A percentile compares a stretch with the other conserved stretches of the same genome.
These are phyloP conservation scores for Neonectria ditissima DNA, from an alignment of 2,329 filamentous ascomycete species.

Conservation along the genomic window DNA sequence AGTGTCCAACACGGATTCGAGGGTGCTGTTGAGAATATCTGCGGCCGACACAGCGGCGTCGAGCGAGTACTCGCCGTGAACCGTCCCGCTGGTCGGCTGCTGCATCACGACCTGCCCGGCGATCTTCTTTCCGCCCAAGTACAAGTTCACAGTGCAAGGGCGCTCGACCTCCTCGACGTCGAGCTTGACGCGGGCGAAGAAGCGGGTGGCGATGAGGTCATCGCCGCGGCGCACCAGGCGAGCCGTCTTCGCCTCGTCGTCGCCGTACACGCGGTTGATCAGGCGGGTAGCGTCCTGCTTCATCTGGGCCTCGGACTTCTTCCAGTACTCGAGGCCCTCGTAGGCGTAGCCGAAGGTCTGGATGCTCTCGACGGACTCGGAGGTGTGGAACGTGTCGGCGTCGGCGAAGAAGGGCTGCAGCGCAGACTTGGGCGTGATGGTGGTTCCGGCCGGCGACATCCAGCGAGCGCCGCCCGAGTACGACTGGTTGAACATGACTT, in stretches of 20 bases:
- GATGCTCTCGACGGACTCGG: conserved; percentile 48
- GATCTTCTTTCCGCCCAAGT: conserved; percentile 47
- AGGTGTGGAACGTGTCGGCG: conserved; percentile 57
- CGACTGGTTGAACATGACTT: conserved; percentile 50
- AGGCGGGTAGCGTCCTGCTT: conserved; percentile 45
- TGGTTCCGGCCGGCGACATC: conserved; percentile 54
- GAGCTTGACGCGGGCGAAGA: conserved; percentile 51
- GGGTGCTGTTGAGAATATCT: conserved; percentile 67
- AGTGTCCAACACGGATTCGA: conserved; percentile 30
- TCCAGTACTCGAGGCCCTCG: conserved; percentile 51
- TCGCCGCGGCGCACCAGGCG: conserved; percentile 26
- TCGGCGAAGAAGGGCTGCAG: conserved; percentile 63
- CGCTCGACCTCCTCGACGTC: conserved; percentile 51
- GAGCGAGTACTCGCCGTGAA: conserved; percentile 54
- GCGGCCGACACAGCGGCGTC: conserved; percentile 63
- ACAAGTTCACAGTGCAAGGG: conserved; percentile 52
- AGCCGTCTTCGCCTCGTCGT: conserved; percentile 13
- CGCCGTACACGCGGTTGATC: conserved; percentile 51
- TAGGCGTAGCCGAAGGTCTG: conserved; percentile 55
- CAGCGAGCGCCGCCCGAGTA: conserved; percentile 54
- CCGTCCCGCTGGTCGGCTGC: conserved; percentile 48
- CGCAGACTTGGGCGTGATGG: conserved; percentile 57
- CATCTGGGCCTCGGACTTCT: conserved; percentile 48
- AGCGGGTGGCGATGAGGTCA: conserved; percentile 44
- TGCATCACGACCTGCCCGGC: conserved; percentile 53